Evolutionary conservation across 2,329 filamentous ascomycete species (phyloP), one percentile per base, ranked within the genome.

Genomic region (Ophiobolus disseminans): DNA sequence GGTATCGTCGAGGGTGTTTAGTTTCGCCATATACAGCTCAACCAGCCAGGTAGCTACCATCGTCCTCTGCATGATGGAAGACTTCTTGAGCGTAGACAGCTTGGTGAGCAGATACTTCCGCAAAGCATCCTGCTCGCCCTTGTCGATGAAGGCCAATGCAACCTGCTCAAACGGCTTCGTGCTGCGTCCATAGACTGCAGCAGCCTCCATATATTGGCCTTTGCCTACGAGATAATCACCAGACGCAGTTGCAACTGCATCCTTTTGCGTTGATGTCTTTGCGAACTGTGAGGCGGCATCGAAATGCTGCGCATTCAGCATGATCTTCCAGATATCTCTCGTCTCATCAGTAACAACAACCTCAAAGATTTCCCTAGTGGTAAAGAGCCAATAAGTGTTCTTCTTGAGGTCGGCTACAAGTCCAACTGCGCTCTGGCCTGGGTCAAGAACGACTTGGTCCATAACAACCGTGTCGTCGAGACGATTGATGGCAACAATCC

Each of bases 111-210:
- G 80, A 65, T 99, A 99, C 65, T 90, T 93, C 38, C 93, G 85
- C 57, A 99, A 75, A 1, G 94, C 93, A 76, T 97, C 93, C 47
- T 91, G 88, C 72, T 97, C 91, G 30, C 87, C 86, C 56, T 89
- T 88, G 73, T 97, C 92, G 58, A 99, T 92, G 65, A 99, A 89
- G 1, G 86, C 86, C 26, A 99, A 79, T 17, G 92, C 92, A 36
- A 99, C 93, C 68, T 99, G 91, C 69, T 99, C 94, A 60, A 99
- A 99, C 0, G 91, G 87, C 76, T 97, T 97, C 69, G 90, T 97
- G 74, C 94, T 97, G 72, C 91, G 91, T 10, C 94, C 94, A 70
- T 96, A 97, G 2, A 97, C 85, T 8, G 85, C 83, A 1, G 95
- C 94, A 31, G 94, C 94, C 70, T 99, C 91, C 43, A 85, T 76